Conservation (phyloP, 345 rosid species). For the Jatropha curcas region DNA sequence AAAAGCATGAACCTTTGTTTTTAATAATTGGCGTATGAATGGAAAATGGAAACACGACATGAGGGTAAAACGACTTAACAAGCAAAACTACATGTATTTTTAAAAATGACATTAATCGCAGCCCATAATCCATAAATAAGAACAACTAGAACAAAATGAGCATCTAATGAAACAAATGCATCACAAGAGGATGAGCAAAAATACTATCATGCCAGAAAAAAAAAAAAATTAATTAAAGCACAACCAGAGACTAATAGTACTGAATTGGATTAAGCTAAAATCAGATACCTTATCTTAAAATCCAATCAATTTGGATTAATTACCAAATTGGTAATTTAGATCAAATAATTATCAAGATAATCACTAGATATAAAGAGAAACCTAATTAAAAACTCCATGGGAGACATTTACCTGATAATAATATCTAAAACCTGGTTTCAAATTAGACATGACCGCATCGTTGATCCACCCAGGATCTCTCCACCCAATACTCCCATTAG, state of each 20-base stretch:
- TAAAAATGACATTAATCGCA: not conserved
- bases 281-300: not conserved
- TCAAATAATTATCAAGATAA: not conserved
- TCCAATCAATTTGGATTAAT: not conserved
- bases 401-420: constrained; percentile 58
- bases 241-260: not conserved
- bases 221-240: not conserved
- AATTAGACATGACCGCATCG: constrained; percentile 56
- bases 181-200: not conserved
- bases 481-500: constrained; percentile 75
- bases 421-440: constrained; percentile 63
- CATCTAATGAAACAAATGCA: not conserved
- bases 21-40: not conserved
- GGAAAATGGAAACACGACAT: not conserved
- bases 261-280: too few species aligned
- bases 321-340: too few species aligned
- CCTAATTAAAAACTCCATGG: not conserved
- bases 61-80: not conserved
- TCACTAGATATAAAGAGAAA: not conserved
- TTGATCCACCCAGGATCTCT: constrained; percentile 95
- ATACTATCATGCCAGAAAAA: not conserved
- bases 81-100: not conserved
- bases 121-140: not conserved
- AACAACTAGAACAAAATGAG: not conserved
- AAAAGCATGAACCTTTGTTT: not conserved